These are phyloP conservation scores for Melocanna baccifera DNA, from an alignment of 176 grass and related monocot genomes.

Conservation along the genomic window DNA sequence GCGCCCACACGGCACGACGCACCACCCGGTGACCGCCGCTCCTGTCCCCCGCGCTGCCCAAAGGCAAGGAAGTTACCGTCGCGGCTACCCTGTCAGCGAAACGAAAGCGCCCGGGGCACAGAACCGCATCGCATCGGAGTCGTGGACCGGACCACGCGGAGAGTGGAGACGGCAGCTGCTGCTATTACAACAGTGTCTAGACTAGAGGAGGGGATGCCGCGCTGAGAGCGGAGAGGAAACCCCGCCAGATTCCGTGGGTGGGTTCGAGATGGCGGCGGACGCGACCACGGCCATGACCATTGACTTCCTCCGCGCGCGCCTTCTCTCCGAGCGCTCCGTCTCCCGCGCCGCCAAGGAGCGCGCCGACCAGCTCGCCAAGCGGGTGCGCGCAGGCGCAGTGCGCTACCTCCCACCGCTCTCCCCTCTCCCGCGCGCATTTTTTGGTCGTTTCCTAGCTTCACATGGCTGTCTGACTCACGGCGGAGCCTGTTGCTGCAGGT, in stretches of 20 bases:
- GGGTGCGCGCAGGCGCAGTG: slow-evolving; percentile 26
- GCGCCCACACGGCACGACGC: too few species aligned
- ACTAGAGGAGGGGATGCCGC: not conserved
- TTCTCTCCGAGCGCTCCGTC: slow-evolving; percentile 89
- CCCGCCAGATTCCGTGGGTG: not conserved
- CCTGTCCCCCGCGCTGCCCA: not conserved
- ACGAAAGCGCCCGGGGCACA: not conserved
- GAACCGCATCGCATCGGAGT: slow-evolving; percentile 5
- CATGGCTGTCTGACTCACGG: not conserved
- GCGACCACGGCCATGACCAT: slow-evolving; percentile 83
- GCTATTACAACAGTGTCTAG: not conserved
- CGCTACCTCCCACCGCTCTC: not conserved
- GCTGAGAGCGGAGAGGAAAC: not conserved
- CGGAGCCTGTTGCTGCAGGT: slow-evolving; percentile 8
- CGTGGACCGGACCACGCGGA: not conserved
- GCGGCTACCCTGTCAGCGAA: too few species aligned
- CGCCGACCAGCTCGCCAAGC: slow-evolving; percentile 67
- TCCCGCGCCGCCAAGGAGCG: slow-evolving; percentile 86
- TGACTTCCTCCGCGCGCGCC: slow-evolving; percentile 91
- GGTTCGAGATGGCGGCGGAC: slow-evolving; percentile 23
- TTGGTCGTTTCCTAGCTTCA: not conserved
- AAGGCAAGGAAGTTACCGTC: not conserved
- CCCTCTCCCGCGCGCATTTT: not conserved
- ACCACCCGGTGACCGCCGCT: not conserved
- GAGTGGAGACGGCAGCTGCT: not conserved